Conservation (phyloP, 257 asterid species). For the Verbascum thapsus region DNA sequence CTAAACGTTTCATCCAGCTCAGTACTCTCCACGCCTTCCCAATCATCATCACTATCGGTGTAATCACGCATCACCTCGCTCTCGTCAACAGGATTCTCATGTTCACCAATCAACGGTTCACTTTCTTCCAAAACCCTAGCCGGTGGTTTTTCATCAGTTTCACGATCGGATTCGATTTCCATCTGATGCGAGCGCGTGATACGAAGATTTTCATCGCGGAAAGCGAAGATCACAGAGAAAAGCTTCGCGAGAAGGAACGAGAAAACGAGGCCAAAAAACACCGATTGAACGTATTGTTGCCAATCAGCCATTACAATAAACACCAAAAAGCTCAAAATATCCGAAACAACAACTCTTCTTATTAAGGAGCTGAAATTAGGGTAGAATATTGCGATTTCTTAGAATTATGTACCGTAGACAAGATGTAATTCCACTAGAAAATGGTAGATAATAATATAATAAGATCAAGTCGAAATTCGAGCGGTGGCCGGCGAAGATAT, state of each 20-base stretch:
- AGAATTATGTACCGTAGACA: constrained; percentile 15
- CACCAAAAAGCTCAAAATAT: neutral
- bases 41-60: constrained; percentile 58
- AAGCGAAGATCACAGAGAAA: constrained; percentile 59
- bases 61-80: constrained; percentile 24
- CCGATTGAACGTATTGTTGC: constrained; percentile 54
- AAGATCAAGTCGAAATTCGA: neutral
- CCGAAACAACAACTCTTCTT: neutral
- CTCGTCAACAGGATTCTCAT: constrained; percentile 6
- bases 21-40: constrained; percentile 88
- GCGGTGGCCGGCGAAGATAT: neutral
- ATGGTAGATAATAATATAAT: neutral
- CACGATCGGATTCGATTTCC: constrained; percentile 26
- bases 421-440: neutral
- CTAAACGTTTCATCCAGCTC: constrained; percentile 73
- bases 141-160: constrained; percentile 20
- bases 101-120: constrained; percentile 36
- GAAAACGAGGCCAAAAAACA: constrained; percentile 51
- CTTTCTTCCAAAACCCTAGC: constrained; percentile 34
- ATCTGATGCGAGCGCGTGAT: constrained; percentile 46
- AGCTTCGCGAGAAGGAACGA: constrained; percentile 74
- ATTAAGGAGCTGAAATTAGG: neutral
- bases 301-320: constrained; percentile 49
- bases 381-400: neutral
- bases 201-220: constrained; percentile 62